These are phyloP conservation scores for Larix kaempferi DNA, from an alignment of 75 land plant species.

Conservation along the genomic window DNA sequence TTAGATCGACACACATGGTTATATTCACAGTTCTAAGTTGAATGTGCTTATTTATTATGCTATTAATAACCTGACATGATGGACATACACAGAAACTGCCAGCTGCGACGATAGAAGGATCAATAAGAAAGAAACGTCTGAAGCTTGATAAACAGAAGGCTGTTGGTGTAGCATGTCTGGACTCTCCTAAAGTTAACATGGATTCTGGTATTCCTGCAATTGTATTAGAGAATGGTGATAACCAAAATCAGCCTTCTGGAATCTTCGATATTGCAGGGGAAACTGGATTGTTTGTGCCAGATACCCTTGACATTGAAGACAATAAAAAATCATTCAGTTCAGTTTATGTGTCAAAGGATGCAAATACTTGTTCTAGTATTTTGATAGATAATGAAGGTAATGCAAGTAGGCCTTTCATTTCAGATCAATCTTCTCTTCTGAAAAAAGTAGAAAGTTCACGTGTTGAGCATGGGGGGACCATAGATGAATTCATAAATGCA, in stretches of 20 bases:
- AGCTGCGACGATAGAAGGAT: not conserved
- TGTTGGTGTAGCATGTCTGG: not conserved
- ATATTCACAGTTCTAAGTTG: not conserved
- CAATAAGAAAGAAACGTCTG: not conserved
- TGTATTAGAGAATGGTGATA: not conserved
- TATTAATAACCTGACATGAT: constrained; percentile 1
- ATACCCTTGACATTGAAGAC: constrained; percentile 13
- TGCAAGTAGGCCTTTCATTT: not conserved
- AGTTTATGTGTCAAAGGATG: not conserved
- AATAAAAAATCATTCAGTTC: constrained; percentile 1
- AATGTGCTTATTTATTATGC: not conserved
- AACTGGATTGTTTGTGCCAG: constrained; percentile 16
- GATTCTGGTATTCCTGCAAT: not conserved
- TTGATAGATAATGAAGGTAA: not conserved
- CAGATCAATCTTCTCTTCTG: not conserved
- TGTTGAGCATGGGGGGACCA: not conserved
- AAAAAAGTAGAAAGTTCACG: not conserved
- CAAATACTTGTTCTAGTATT: not conserved
- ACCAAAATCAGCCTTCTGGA: not conserved
- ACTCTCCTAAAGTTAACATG: not conserved
- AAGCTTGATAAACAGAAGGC: constrained; percentile 3
- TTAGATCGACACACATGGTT: too few species aligned
- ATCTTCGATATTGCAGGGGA: not conserved
- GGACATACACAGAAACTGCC: not conserved
- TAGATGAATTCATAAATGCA: not conserved